Percentiles rank a stretch among this genome's conserved stretches.
Conservation (phyloP, 257 asterid genomes). For the Cinchona pubescens region DNA sequence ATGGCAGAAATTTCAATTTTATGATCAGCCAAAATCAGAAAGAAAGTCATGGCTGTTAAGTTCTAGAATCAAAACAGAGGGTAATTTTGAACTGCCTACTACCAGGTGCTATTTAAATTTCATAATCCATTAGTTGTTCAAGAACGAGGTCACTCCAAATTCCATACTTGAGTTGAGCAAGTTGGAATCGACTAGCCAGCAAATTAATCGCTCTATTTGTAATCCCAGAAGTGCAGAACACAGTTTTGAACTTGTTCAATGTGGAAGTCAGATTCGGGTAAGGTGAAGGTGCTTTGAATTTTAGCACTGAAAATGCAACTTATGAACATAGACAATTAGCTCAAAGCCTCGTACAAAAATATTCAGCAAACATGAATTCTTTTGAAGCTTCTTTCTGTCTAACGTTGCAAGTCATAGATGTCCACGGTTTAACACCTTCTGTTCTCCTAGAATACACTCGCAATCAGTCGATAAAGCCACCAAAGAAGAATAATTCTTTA, state of each 20-base stretch:
- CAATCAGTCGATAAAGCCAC: neutral
- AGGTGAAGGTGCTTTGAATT: neutral
- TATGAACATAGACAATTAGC: no score
- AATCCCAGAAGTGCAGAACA: neutral
- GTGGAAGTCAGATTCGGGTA: neutral
- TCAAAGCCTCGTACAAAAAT: neutral
- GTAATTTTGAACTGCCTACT: neutral
- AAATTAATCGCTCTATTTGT: neutral
- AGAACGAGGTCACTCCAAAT: neutral
- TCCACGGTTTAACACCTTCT: neutral
- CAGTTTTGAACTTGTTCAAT: neutral
- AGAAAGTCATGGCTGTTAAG: neutral
- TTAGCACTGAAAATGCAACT: no score
- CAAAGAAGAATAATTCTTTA: neutral
- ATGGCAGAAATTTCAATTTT: neutral
- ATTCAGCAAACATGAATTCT: no score
- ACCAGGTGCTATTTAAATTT: neutral
- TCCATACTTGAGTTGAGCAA: neutral
- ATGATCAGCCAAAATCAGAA: neutral
- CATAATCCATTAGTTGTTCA: neutral
- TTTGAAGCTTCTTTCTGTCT: no score
- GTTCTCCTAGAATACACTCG: neutral
- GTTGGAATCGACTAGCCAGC: neutral
- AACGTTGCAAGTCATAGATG: neutral
- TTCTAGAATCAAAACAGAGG: neutral